Base-by-base conservation (phyloP, 2,329 filamentous ascomycete genomes). In the Davidsoniella australis region DNA sequence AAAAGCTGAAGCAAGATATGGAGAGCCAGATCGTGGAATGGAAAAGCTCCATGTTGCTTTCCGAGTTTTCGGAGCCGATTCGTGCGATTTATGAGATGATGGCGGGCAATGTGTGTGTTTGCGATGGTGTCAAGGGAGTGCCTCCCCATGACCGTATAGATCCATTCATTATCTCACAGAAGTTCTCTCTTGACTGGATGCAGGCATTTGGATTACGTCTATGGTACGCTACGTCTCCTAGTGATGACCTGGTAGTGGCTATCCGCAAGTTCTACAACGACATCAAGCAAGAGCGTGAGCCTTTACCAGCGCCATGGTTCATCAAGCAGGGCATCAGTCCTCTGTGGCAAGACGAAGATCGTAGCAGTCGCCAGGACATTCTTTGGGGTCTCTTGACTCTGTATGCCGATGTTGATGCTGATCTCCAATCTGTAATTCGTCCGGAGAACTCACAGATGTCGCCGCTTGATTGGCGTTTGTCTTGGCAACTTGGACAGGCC, bases 141-240 rank as follows among this genome's bases (percentile, higher is more conserved):
- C 76, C 84, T 1, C 66, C 81, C 7, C 91, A 96, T 62, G 85
- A 96, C 63, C 80, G 83, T 41, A 74, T 82, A 38, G 74, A 80
- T 12, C 81, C 81, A 0, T 94, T 98, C 60, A 73, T 79, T 48
- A 84, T 98, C 55, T 84, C 86, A 1, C 75, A 83, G 57, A 80
- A 80, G 43, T 98, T 95, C 61, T 78, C 78, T 4, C 70, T 98
- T 36, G 84, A 93, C 61, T 98, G 91, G 91, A 80, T 85, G 62
- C 88, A 94, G 60, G 81, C 88, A 0, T 94, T 98, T 62, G 89
- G 85, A 9, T 71, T 98, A 45, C 79, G 88, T 41, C 70, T 98
- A 1, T 96, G 87, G 84, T 98, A 94, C 62, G 80, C 80, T 41
- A 83, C 79, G 39, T 71, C 75, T 2, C 68, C 75, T 33, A 71